These are phyloP conservation scores for Colletotrichum chlorophyti DNA, from an alignment of 2,329 filamentous ascomycete genomes.

Conservation along the genomic window DNA sequence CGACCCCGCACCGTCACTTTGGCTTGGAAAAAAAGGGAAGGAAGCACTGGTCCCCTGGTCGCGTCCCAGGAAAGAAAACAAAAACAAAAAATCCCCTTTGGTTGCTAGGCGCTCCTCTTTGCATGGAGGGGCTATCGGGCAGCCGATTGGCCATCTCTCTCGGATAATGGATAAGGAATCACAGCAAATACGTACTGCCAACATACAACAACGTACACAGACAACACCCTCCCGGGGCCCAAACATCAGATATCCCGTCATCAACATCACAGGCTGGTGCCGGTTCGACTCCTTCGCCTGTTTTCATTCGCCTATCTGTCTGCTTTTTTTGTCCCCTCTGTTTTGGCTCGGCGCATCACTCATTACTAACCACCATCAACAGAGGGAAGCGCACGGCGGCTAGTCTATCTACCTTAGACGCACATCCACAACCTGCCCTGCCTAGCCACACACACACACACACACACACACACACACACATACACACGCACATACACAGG, in stretches of 20 bases:
- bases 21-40: background rate
- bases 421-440: no score
- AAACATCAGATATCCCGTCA: constrained; percentile 18
- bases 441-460: no score
- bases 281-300: background rate
- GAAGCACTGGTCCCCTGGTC: no score
- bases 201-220: no score
- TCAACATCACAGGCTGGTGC: constrained; percentile 7
- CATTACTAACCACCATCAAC: constrained; percentile 13
- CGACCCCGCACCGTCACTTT: constrained; percentile 15
- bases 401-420: background rate
- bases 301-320: background rate
- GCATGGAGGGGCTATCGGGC: no score
- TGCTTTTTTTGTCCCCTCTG: background rate
- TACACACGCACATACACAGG: no score
- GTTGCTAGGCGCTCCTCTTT: constrained; percentile 36
- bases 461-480: no score
- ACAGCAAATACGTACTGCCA: no score
- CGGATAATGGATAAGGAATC: no score
- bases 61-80: constrained; percentile 39
- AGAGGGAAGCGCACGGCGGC: background rate
- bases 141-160: background rate
- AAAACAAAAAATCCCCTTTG: constrained; percentile 28
- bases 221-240: background rate
- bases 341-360: constrained; percentile 10